These are phyloP conservation scores for Aphanoascus verrucosus DNA, from an alignment of 2,329 filamentous ascomycete species.

Conservation along the genomic window DNA sequence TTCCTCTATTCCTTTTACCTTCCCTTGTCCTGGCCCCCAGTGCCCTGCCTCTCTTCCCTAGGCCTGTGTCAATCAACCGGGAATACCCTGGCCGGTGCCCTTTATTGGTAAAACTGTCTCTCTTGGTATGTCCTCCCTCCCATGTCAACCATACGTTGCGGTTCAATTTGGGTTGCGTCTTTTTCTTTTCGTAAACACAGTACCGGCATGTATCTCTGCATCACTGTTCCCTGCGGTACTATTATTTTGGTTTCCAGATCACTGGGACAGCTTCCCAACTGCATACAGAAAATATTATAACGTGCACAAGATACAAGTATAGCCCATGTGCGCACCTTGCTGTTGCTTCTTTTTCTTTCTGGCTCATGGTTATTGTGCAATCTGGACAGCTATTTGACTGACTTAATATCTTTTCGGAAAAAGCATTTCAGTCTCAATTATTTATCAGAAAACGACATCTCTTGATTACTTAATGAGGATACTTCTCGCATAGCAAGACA, in stretches of 20 bases:
- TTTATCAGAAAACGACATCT: background rate
- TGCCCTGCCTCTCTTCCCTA: background rate
- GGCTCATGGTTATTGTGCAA: background rate
- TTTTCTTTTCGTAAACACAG: conserved; percentile 2
- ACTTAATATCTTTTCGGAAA: background rate
- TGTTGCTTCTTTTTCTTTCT: conserved; percentile 1
- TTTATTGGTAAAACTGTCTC: conserved; percentile 6
- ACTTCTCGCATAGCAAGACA: background rate
- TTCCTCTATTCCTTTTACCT: background rate
- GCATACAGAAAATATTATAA: conserved; percentile 4
- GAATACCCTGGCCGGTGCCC: background rate
- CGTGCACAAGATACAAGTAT: conserved; percentile 3
- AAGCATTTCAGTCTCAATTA: background rate
- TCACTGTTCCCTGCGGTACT: conserved; percentile 3
- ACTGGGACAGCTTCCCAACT: conserved; percentile 5
- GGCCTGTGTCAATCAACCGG: background rate
- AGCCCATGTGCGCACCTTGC: background rate
- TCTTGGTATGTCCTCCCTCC: background rate
- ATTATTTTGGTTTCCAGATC: conserved; percentile 7
- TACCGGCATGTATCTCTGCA: background rate
- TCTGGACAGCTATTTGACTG: conserved; percentile 2
- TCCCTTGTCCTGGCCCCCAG: background rate
- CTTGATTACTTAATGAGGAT: background rate
- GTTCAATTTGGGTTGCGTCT: background rate
- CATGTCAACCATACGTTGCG: background rate